Evolutionary conservation across 805 yeast genomes (phyloP).

Genomic region (Jamesozyma gamospora): DNA sequence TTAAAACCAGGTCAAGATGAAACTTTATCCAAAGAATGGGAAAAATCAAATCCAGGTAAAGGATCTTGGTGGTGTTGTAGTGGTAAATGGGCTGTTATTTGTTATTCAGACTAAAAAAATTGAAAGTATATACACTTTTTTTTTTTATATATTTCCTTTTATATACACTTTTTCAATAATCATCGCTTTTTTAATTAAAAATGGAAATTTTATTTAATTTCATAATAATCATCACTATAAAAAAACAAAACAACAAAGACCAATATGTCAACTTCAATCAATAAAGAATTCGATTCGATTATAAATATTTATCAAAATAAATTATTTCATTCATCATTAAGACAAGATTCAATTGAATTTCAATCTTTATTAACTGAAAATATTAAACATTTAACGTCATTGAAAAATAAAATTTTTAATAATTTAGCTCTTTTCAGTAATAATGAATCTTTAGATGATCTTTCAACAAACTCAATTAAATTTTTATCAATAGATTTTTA

Average conservation of each 20-base stretch:
- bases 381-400: slow-evolving; percentile 35
- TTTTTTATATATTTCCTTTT: neutral
- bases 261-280: neutral
- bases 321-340: slow-evolving; percentile 17
- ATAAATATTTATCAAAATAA: slow-evolving; percentile 10
- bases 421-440: slow-evolving; percentile 53
- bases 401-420: slow-evolving; percentile 34
- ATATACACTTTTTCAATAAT: too few relatives aligned
- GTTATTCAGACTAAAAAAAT: slow-evolving; percentile 26
- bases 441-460: slow-evolving; percentile 63
- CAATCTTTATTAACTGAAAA: slow-evolving; percentile 32
- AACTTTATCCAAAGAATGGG: slow-evolving; percentile 53
- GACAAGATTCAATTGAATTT: slow-evolving; percentile 36
- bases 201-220: too few relatives aligned
- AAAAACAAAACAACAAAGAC: too few relatives aligned
- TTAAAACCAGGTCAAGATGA: slow-evolving; percentile 64
- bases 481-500: slow-evolving; percentile 52
- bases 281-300: slow-evolving; percentile 15
- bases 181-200: too few relatives aligned
- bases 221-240: too few relatives aligned
- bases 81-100: slow-evolving; percentile 91
- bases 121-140: neutral
- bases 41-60: slow-evolving; percentile 45
- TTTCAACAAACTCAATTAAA: slow-evolving; percentile 52
- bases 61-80: slow-evolving; percentile 77